Evolutionary conservation across 495 filamentous ascomycete genomes (phyloP), one percentile per base, ranked within the genome.

Genomic region (Viridothelium virens): DNA sequence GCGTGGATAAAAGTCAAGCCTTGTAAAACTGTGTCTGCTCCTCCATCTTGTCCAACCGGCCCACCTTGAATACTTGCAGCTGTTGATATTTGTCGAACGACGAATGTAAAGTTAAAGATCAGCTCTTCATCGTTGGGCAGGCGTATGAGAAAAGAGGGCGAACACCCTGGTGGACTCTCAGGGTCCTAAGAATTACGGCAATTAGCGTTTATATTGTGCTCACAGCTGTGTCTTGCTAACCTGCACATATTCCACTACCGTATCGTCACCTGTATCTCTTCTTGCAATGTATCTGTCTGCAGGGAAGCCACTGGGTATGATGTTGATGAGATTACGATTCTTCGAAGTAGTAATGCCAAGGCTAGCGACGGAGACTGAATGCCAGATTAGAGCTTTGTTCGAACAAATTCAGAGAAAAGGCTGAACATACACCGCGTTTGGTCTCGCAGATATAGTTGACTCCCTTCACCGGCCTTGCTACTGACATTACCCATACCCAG

Each of bases 1-100:
- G 89, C 93, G 74, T 91, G 92, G 50, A 93, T 88, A 77, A 91
- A 97, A 6, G 94, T 98, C 5, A 98, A 83, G 44, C 92, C 92
- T 63, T 89, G 95, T 61, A 98, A 86, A 14, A 83, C 79, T 10
- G 91, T 94, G 70, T 96, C 91, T 47, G 76, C 73, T 37, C 25
- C 6, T 10, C 31, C 36, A 36, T 59, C 53, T 59, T 59, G 53
- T 59, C 53, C 53, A 18, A 63, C 37, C 0, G 65, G 16, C 4
- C 62, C 48, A 38, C 34, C 44, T n/a, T 78, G 10, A 75, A 79
- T 46, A 68, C 69, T 63, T 79, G 80, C 66, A 56, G 67, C 38
- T 62, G 72, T 18, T 76, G 81, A 61, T 82, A 80, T 38, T 74
- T 91, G 91, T 65, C 93, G 87, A 62, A 96, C 80, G 56, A 93